A percentile compares a stretch with the other conserved stretches of the same genome.
Conservation (phyloP, 106 monocot species). For the Agapanthus africanus region DNA sequence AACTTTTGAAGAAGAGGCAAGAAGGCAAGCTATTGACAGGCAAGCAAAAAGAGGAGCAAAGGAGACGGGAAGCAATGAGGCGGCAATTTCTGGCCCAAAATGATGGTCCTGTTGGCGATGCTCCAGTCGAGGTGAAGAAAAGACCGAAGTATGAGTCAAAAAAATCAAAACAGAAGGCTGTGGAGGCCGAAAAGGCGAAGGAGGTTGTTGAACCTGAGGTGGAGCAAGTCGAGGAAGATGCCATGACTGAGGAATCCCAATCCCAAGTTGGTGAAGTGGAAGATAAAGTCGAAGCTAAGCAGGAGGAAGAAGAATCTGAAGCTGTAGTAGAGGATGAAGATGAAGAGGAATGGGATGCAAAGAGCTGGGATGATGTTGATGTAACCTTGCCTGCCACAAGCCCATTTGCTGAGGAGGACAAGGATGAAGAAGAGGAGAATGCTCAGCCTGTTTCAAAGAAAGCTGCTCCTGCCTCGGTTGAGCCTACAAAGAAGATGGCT, state of each 20-base stretch:
- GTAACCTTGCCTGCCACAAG: slow-evolving; percentile 58
- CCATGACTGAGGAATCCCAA: slow-evolving; percentile 22
- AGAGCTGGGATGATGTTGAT: slow-evolving; percentile 96
- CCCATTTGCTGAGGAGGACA: slow-evolving; percentile 76
- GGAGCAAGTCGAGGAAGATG: slow-evolving; percentile 35
- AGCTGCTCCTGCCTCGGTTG: slow-evolving; percentile 12
- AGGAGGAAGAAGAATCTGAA: slow-evolving; percentile 32
- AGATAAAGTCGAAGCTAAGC: slow-evolving; percentile 38
- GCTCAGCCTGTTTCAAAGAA: slow-evolving; percentile 29
- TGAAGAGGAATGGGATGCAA: slow-evolving; percentile 96
- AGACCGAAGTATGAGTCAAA: slow-evolving; percentile 60
- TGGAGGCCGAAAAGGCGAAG: slow-evolving; percentile 9
- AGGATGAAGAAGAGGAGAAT: slow-evolving; percentile 28
- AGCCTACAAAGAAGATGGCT: slow-evolving; percentile 32
- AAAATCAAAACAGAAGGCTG: slow-evolving; percentile 25
- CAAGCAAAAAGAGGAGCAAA: slow-evolving; percentile 85
- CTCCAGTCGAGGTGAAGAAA: slow-evolving; percentile 57
- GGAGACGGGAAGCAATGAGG: slow-evolving; percentile 78
- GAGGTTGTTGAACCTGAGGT: slow-evolving; percentile 14
- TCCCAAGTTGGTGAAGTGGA: slow-evolving; percentile 42
- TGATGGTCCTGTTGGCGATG: slow-evolving; percentile 24
- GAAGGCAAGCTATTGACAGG: slow-evolving; percentile 78
- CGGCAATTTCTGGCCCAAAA: slow-evolving; percentile 56
- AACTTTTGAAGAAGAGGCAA: slow-evolving; percentile 67
- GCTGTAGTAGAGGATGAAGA: slow-evolving; percentile 56